phyloP scores from a whole-genome alignment of 805 yeast genomes.

The Kodamaea lidongshanica region DNA sequence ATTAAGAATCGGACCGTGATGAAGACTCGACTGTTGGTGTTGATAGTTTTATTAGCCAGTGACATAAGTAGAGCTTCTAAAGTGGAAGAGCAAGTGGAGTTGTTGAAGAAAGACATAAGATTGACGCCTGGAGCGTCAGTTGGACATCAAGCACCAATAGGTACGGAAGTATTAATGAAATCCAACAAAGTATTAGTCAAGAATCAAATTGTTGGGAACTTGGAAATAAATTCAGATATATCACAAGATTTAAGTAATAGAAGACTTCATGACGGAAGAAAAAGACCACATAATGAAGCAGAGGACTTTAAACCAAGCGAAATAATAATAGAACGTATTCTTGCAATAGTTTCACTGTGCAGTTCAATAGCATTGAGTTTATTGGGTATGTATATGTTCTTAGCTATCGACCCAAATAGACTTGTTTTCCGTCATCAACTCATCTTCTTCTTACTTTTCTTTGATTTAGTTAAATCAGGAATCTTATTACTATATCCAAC shows the following conservation, averaged over 20 bases:
- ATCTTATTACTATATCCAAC: constrained; percentile 65
- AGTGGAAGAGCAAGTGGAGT: too few species aligned
- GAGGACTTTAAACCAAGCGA: constrained; percentile 22
- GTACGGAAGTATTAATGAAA: too few species aligned
- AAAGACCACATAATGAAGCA: constrained; percentile 1
- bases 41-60: neutral
- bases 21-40: constrained; percentile 5
- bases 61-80: neutral
- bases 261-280: constrained; percentile 1
- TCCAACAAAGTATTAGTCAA: too few species aligned
- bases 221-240: too few species aligned
- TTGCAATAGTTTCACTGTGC: constrained; percentile 35
- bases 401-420: constrained; percentile 58
- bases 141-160: too few species aligned
- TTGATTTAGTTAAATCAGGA: constrained; percentile 70
- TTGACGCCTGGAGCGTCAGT: too few species aligned
- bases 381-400: constrained; percentile 51
- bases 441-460: constrained; percentile 59
- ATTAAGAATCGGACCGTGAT: too few species aligned
- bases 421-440: constrained; percentile 65
- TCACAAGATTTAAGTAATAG: too few species aligned
- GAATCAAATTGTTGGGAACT: too few species aligned
- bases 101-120: too few species aligned
- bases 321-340: constrained; percentile 26
- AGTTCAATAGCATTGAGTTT: constrained; percentile 44